Evolutionary conservation across 441 rosid species (phyloP), one percentile per base, ranked within the genome.

Genomic region (Gossypium trilobum): DNA sequence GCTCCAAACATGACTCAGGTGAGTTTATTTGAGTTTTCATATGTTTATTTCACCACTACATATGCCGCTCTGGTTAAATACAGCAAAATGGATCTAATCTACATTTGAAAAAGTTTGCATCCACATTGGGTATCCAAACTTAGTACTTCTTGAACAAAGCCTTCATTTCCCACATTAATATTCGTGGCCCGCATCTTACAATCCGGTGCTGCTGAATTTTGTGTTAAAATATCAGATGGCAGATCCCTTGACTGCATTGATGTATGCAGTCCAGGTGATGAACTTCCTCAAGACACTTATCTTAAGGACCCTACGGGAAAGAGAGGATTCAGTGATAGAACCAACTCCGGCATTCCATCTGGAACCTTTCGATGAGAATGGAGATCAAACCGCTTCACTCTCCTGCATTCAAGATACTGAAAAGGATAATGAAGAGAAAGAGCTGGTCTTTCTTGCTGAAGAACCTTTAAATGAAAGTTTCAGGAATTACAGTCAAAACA

Each of bases 1-100:
- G 98, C 98, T 3, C 98, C 98, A 14, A 91, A 93, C 73, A 91
- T 93, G 98, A 91, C 97, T 67, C 91, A 88, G 86, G 98, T 87
- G 57, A 75, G 76, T 73, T 57, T 46, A 17, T 67, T 44, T 2
- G 14, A 13, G 19, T 64, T 56, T 59, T 31, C 6, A 9, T 5
- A 36, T 17, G 11, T 14, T 5, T 25, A 23, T 42, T 57, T 36
- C 57, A 46, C 25, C 1, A 25, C 9, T 3, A 42, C 44, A 71
- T 44, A 22, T 16, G 25, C 13, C 16, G 1, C 51, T 55, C 42
- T 7, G 20, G 11, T 33, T 55, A 54, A 65, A 39, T 19, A 20
- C 55, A 60, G 13, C 13, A 60, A 29, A 29, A 19, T 19, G 39
- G 46, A 13, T 29, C 65, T 29, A 14, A 29, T 60, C 33, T 14